Percentiles rank a stretch among this genome's conserved stretches.
These are phyloP conservation scores for Torulaspora microellipsoides DNA, from an alignment of 805 yeast species.

Conservation along the genomic window DNA sequence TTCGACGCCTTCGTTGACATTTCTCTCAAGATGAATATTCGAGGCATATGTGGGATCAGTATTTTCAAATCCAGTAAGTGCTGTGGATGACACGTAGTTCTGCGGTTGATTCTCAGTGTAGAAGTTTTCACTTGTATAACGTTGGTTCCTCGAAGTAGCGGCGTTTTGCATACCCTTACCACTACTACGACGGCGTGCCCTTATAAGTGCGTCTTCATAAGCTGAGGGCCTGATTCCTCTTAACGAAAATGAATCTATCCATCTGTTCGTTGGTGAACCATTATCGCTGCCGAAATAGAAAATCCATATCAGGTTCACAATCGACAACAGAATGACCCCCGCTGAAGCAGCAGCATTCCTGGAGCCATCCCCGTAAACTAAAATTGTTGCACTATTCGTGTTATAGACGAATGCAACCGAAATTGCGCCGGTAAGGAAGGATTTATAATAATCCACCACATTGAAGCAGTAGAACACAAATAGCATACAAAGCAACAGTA, in stretches of 20 bases:
- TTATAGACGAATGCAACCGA: slow-evolving; percentile 78
- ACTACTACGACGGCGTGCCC: slow-evolving; percentile 24
- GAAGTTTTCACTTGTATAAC: slow-evolving; percentile 8
- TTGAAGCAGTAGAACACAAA: slow-evolving; percentile 54
- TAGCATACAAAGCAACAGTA: slow-evolving; percentile 51
- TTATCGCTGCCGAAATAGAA: slow-evolving; percentile 87
- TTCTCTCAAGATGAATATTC: slow-evolving; percentile 5
- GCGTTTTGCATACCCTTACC: slow-evolving; percentile 11
- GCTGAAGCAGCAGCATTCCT: slow-evolving; percentile 85
- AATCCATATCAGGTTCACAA: slow-evolving; percentile 80
- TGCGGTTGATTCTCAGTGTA: slow-evolving; percentile 22
- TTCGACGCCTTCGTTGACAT: slow-evolving; percentile 9
- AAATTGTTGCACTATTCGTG: slow-evolving; percentile 74
- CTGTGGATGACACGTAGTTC: slow-evolving; percentile 46
- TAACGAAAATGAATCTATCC: slow-evolving; percentile 76
- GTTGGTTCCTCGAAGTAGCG: slow-evolving; percentile 10
- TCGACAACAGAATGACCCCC: slow-evolving; percentile 78
- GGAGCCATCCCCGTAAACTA: slow-evolving; percentile 65
- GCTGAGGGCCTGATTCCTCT: slow-evolving; percentile 42
- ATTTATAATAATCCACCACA: slow-evolving; percentile 64
- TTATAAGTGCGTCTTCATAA: slow-evolving; percentile 24
- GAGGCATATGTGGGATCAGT: slow-evolving; percentile 27
- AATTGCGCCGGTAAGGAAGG: slow-evolving; percentile 37
- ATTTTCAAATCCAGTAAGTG: slow-evolving; percentile 59
- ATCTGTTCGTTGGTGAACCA: slow-evolving; percentile 79